Evolutionary conservation across 2,329 filamentous ascomycete species (phyloP), one percentile per base, ranked within the genome.

Genomic region (Colletotrichum euphorbiae): DNA sequence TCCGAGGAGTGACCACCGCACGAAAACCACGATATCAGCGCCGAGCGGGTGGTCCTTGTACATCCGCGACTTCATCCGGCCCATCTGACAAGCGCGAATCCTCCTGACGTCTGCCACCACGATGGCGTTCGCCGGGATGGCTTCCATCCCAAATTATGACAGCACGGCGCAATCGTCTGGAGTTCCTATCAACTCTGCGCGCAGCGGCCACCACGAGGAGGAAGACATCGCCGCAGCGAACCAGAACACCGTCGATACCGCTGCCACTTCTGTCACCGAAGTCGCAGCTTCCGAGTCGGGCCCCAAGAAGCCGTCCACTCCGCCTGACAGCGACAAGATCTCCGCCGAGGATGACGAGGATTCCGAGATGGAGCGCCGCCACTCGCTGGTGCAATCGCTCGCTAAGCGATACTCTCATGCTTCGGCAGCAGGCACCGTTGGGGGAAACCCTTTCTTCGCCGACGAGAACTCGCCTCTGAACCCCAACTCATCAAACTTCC

Each of bases 401-500:
- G 87, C 87, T 57, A 81, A 82, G 68, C 57, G 45, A 17, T 87
- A 86, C 72, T 89, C 87, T 3, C 79, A 79, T 38, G 80, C 83
- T 66, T 87, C 84, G 2, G 73, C 72, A 17, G 72, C 72, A 33
- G 78, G 74, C 42, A 72, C 72, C 6, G 69, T 74, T 7, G 77
- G 79, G 21, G 73, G 70, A 9, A 89, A 89, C 74, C 84, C 86
- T 12, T 90, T 89, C 73, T 71, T 80, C 51, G 79, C 79, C 40
- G 79, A 87, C 11, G 77, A 82, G 42, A 78, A 86, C 69, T 87
- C 85, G n/a, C 79, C 81, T 1, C 75, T 88, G 33, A 86, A 89
- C 74, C 87, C 87, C 3, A 76, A 75, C 58, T 87, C 84, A 4
- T 75, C 78, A 24, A 82, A 85, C 65, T 90, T 90, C 76, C 85